Base-by-base conservation (phyloP, 2,329 filamentous ascomycete species). In the Sclerotinia spermophila region DNA sequence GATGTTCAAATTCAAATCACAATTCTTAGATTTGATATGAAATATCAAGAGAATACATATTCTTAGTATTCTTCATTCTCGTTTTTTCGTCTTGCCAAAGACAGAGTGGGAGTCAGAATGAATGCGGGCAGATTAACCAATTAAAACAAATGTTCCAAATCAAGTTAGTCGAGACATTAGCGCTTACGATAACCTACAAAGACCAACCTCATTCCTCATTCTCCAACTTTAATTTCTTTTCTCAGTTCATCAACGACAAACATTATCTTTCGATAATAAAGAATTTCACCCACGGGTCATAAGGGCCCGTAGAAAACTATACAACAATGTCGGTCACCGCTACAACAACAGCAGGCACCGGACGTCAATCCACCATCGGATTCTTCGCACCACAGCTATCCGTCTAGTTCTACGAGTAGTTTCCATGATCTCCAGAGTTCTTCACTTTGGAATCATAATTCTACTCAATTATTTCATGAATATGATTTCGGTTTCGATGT, bases 251-350 rank as follows among this genome's bases (percentile, higher is more conserved):
- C 62, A 40, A 51, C 59, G 5, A 44, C 60, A 40, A 30, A 3
- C 15, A 53, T 53, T 53, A 53, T 65, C 45, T 53, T 65, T 65
- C 45, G 62, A 65, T 51, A 65, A 53, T 30, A 33, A 38, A 51
- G 13, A 65, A 56, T 11, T 13, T 60, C 30, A 53, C 38, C 48
- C 35, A 74, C 74, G 74, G 75, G 75, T 76, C 75, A 48, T 19
- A 53, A 61, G 42, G 74, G 74, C 74, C 75, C 74, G 72, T 75
- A 70, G n/a, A 53, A 72, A 73, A 72, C 69, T 69, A 75, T 76
- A 72, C 73, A 72, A 69, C 67, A 48, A 75, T 76, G 73, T 40
- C 69, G 35, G 45, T 51, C 59, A n/a, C 72, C 56, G 73, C 69
- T 48, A 48, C 56, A 48, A 67, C 69, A 68, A 68, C 65, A 45